Evolutionary conservation across 2,329 filamentous ascomycete species (phyloP), one percentile per base, ranked within the genome.

Genomic region (Chrysoporthe puriensis): DNA sequence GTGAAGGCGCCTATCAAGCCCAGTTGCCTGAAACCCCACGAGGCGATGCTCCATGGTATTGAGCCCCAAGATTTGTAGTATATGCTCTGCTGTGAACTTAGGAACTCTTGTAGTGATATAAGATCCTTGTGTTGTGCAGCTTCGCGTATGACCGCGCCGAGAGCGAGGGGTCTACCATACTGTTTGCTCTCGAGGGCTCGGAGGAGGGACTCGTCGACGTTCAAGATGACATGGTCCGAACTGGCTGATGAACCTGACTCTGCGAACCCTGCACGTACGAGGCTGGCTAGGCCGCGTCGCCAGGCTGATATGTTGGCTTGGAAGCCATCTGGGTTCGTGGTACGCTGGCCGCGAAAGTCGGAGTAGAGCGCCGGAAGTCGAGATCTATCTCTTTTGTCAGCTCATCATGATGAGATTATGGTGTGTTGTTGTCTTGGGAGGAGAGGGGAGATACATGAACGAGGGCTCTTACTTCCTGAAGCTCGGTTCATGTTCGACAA

Each of bases 91-190:
- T 84, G 85, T 1, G 85, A 82, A 4, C 74, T 76, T 64, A 91
- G 77, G 73, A 97, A 99, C 11, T 91, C 85, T 16, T 86, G 80
- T 13, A 95, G 74, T 0, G 91, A 88, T 14, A 97, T 82, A 77
- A 97, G 86, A 57, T 91, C 88, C 59, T 85, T 88, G 56, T 84
- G 87, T 63, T 85, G 82, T 1, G 96, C 80, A 0, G 92, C 91
- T 73, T 98, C 95, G 42, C 81, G 80, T 61, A 98, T 82, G 5
- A 94, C 96, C 3, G 90, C 88, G 1, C 91, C 91, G 0, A 99
- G 82, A 3, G 92, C 93, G 11, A 95, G 84, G 1, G 96, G 96
- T 58, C 90, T 86, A 1, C 96, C 96, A 78, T 88, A 94, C 73
- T 95, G 89, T 57, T 89, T 88, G 61, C 85, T 91, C 72, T 94